These are phyloP conservation scores for Xylaria sp. DNA, from an alignment of 2,329 filamentous ascomycete species.

Conservation along the genomic window DNA sequence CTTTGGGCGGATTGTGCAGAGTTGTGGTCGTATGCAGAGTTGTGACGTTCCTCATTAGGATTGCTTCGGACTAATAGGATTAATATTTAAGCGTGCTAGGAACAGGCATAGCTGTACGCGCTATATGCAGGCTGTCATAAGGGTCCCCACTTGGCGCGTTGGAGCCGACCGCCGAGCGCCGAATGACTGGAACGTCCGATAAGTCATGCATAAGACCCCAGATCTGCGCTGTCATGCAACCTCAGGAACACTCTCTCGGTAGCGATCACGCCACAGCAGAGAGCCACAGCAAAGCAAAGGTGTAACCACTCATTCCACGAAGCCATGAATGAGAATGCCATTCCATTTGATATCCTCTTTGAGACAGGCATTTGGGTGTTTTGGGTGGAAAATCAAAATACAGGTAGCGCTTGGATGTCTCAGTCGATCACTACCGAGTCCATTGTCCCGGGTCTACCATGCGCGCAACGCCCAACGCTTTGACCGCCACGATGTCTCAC, in stretches of 20 bases:
- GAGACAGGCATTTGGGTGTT: not conserved
- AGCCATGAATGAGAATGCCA: not conserved
- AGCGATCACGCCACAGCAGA: conserved; percentile 30
- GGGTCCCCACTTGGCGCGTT: conserved; percentile 5
- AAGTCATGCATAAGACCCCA: conserved; percentile 34
- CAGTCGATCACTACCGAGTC: not conserved
- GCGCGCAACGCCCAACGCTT: not conserved
- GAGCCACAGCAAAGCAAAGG: conserved; percentile 17
- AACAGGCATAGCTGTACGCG: conserved; percentile 1
- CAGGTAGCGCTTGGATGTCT: too few relatives aligned
- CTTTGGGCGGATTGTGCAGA: not conserved
- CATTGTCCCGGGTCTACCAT: not conserved
- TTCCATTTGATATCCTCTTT: not conserved
- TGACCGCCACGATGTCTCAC: conserved; percentile 1
- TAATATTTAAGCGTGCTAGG: conserved; percentile 9
- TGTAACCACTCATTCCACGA: not conserved
- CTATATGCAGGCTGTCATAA: conserved; percentile 17
- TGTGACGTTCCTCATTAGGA: not conserved
- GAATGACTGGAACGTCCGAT: conserved; percentile 31
- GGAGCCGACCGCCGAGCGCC: conserved; percentile 32
- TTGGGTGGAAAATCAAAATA: not conserved
- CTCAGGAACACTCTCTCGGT: conserved; percentile 31
- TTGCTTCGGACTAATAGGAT: too few relatives aligned
- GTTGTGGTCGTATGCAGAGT: not conserved
- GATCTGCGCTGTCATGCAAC: conserved; percentile 34